Base-by-base conservation (phyloP, 1,284 basidiomycete genomes). In the Sporisorium reilianum region DNA sequence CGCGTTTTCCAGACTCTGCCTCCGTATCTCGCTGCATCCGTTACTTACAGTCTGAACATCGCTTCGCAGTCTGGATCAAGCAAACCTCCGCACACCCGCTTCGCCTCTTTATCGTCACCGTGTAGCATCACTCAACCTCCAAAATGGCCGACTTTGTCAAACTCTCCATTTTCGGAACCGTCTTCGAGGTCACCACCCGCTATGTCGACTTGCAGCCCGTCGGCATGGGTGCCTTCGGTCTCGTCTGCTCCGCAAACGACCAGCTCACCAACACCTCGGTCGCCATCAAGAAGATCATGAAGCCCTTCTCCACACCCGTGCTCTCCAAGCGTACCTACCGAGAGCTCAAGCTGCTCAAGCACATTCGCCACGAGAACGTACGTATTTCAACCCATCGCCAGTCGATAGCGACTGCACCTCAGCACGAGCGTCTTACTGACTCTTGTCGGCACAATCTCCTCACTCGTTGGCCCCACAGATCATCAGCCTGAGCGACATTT, bases 181-280 rank as follows among this genome's bases (percentile, higher is more conserved):
- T 93, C 59, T 94, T 94, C 86, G 93, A 94, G 90, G 93, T 91
- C 60, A 78, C 81, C 34, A 82, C 83, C 34, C 90, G 96, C 82
- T 99, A 99, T 93, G 93, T 97, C 85, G 96, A 99, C 88, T 91
- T 99, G 25, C 97, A 99, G 85, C 96, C 96, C n/a, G 96, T 99
- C 50, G 97, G 96, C 86, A 99, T 99, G 96, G 96, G 93, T 91
- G 80, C 87, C 90, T 87, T 62, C 54, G 55, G 68, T 56, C 65
- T 74, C 56, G 84, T 83, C 60, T 77, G 95, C 85, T 98, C 96
- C 20, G 95, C 96, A 49, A 98, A 97, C 86, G 97, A 99, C 86
- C 95, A 98, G 87, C 89, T 99, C 55, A 97, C 95, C 8, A 92
- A 91, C 57, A 91, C 94, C 34, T 93, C 94, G 26, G 95, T 97